A percentile compares a stretch with the other conserved stretches of the same genome.
These are phyloP conservation scores for Aspergillus coremiiformis DNA, from an alignment of 495 filamentous ascomycete genomes.

Conservation along the genomic window DNA sequence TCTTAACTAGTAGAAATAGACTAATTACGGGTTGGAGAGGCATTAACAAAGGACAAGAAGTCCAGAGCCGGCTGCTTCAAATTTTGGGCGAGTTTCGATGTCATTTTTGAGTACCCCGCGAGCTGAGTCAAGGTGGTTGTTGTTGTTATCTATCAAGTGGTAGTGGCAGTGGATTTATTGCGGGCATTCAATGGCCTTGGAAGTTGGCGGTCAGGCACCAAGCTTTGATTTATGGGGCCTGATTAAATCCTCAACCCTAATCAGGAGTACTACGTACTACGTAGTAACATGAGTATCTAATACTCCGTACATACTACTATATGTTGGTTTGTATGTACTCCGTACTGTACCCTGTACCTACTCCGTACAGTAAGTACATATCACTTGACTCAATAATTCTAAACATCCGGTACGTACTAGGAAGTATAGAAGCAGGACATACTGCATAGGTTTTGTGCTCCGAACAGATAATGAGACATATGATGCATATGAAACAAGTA, in stretches of 20 bases:
- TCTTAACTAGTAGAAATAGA: not conserved
- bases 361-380: too few relatives aligned
- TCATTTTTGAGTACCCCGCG: constrained; percentile 42
- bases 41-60: constrained; percentile 90
- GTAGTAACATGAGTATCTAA: too few relatives aligned
- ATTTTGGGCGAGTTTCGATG: constrained; percentile 38
- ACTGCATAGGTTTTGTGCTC: too few relatives aligned
- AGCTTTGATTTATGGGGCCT: not conserved
- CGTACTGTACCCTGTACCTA: too few relatives aligned
- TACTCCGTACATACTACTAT: too few relatives aligned
- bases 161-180: constrained; percentile 2
- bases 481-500: too few relatives aligned
- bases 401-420: too few relatives aligned
- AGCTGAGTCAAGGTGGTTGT: constrained; percentile 4
- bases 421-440: too few relatives aligned
- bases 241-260: not conserved
- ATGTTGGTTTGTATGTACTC: too few relatives aligned
- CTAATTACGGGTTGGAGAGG: constrained; percentile 81
- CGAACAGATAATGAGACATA: too few relatives aligned
- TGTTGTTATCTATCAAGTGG: constrained; percentile 3
- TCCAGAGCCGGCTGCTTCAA: constrained; percentile 61
- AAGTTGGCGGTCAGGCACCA: constrained; percentile 14
- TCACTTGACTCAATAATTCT: too few relatives aligned
- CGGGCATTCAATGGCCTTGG: too few relatives aligned
- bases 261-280: not conserved